These are phyloP conservation scores for Xylaria flabelliformis DNA, from an alignment of 495 filamentous ascomycete genomes.

Conservation along the genomic window DNA sequence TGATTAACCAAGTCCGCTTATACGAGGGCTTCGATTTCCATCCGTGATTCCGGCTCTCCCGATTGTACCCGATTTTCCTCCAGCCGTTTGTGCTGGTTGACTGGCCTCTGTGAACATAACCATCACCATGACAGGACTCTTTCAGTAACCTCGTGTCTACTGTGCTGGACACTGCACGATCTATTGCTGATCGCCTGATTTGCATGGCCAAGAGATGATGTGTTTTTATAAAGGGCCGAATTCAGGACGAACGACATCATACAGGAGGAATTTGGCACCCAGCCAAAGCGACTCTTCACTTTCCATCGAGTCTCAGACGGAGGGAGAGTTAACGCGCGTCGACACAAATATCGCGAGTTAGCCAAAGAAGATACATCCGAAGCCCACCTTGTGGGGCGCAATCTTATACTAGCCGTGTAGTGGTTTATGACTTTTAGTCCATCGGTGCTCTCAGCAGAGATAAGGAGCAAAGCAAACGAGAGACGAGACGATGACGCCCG, in stretches of 20 bases:
- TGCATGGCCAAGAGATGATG: slow-evolving; percentile 23
- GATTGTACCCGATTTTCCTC: slow-evolving; percentile 12
- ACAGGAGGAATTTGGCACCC: slow-evolving; percentile 1
- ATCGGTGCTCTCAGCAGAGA: not conserved
- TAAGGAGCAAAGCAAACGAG: not conserved
- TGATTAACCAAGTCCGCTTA: not conserved
- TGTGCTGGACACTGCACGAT: not conserved
- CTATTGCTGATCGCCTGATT: slow-evolving; percentile 10
- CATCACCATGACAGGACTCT: not conserved
- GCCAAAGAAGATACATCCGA: not conserved
- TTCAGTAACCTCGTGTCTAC: not conserved
- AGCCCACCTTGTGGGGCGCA: slow-evolving; percentile 7
- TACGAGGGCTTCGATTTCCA: slow-evolving; percentile 4
- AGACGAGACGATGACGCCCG: slow-evolving; percentile 9
- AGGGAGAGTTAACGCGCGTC: not conserved
- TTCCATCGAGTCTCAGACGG: not conserved
- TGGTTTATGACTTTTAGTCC: not conserved
- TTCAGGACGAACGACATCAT: slow-evolving; percentile 20
- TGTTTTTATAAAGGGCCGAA: slow-evolving; percentile 1
- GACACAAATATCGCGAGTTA: not conserved
- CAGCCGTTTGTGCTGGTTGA: not conserved
- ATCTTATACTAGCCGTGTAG: slow-evolving; percentile 3
- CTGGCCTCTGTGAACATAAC: not conserved
- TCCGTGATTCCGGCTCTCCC: slow-evolving; percentile 1
- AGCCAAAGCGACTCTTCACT: not conserved